Evolutionary conservation across 2,329 filamentous ascomycete genomes (phyloP), one percentile per base, ranked within the genome.

Genomic region (Tetracladium maxilliforme): DNA sequence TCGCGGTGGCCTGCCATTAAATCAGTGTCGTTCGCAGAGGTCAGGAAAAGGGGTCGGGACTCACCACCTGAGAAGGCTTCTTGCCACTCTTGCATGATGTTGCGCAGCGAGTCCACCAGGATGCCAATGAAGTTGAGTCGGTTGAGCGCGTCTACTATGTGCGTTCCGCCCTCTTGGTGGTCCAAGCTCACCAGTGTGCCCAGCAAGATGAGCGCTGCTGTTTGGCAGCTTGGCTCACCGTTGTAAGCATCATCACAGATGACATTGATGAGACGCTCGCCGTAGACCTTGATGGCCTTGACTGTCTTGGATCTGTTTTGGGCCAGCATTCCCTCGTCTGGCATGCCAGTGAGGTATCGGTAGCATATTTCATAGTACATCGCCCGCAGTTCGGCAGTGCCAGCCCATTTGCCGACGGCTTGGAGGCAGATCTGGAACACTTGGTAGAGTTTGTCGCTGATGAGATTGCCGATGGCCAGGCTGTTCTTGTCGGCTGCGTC

Each of bases 231-330:
- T 19, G 79, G 67, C 41, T 87, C 78, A 19, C 84, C 83, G 30
- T 78, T 74, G 46, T 86, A 87, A 12, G 84, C 86, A 53, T 98
- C 90, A 42, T 98, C 90, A 44, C 86, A 94, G 21, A 94, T 63
- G 14, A 83, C 72, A 38, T 87, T 83, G 31, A 95, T 66, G 19
- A 95, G 60, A 27, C 79, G 67, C 40, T 83, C 79, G 19, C 90
- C 86, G 22, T 83, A 73, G 5, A 76, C 70, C 46, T 81, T 83
- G 37, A 92, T 64, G 2, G 79, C 75, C 44, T 80, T 66, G 20
- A 71, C 61, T 23, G 54, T 70, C 24, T 63, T 51, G 30, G 69
- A 60, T n/a, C n/a, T n/a, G n/a, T n/a, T n/a, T n/a, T n/a, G n/a
- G n/a, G n/a, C n/a, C n/a, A n/a, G n/a, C n/a, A n/a, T n/a, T n/a